Base-by-base conservation (phyloP, 2,329 filamentous ascomycete genomes). In the Ceratocystiopsis sp. region DNA sequence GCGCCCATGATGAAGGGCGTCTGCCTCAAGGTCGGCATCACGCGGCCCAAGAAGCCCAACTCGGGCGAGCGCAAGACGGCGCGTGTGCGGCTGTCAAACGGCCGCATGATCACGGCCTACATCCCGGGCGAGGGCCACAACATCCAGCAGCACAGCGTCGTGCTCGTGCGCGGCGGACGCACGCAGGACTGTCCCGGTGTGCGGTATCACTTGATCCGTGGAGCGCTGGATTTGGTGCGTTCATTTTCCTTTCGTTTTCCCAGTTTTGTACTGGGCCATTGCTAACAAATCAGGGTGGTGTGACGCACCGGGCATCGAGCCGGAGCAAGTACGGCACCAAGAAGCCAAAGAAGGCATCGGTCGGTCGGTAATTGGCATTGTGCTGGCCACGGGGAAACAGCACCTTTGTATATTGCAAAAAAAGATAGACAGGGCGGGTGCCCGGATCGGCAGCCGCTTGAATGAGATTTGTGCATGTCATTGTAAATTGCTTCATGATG, bases 101-200 rank as follows among this genome's bases (percentile, higher is more conserved):
- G 91, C 44, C 84, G 78, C 57, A 73, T 93, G 46, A 71, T 98
- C 49, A 94, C 85, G 46, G 84, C 84, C 21, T 96, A 95, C 66
- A 95, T 98, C 56, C 86, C 87, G 33, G 91, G 91, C 42, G 89
- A 96, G 73, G 89, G 91, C 40, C 91, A 98, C 66, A 98, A 96
- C 62, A 87, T 96, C 51, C 89, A 96, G 70, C 91, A 96, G 71
- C 93, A 98, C 69, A 93, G 83, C 54, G 91, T 98, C 39, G 91
- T 98, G 44, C 69, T 96, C 51, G 87, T 98, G n/a, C 73, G 91
- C 51, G 91, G 91, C 46, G 91, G 91, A 2, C 73, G 91, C 59
- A 78, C 77, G 50, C 91, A 96, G 73, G 91, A 98, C 78, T 98
- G 91, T 67, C 91, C 91, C 48, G 91, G 91, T 78, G 91, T 98